These are phyloP conservation scores for Scheffersomyces segobiensis DNA, from an alignment of 1,139 yeast species.

Conservation along the genomic window DNA sequence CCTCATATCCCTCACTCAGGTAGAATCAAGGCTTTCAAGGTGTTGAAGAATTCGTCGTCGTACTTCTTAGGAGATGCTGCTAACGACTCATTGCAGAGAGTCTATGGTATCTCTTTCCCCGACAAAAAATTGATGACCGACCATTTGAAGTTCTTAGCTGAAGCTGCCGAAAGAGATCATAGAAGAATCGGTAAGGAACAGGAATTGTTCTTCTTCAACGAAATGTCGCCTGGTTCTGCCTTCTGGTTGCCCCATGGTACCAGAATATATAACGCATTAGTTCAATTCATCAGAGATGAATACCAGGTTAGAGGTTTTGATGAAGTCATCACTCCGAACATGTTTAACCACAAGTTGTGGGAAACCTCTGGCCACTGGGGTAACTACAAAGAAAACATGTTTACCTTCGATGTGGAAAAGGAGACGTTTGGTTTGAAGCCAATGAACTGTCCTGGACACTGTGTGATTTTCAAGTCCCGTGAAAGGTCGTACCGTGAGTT, in stretches of 20 bases:
- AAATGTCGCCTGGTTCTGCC: constrained; percentile 95
- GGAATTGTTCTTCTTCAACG: constrained; percentile 92
- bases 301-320: constrained; percentile 92
- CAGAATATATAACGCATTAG: constrained; percentile 85
- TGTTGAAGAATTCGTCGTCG: constrained; percentile 93
- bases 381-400: constrained; percentile 95
- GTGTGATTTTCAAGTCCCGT: constrained; percentile 81
- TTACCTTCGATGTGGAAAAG: constrained; percentile 92
- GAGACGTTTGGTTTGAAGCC: constrained; percentile 89
- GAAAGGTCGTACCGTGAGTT: constrained; percentile 92
- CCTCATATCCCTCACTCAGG: constrained; percentile 99
- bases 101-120: constrained; percentile 98
- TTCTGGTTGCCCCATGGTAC: constrained; percentile 99
- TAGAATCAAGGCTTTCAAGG: constrained; percentile 89
- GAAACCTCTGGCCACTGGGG: constrained; percentile 99
- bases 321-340: constrained; percentile 97
- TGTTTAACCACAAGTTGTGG: constrained; percentile 95
- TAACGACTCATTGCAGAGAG: constrained; percentile 95
- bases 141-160: constrained; percentile 91
- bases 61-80: constrained; percentile 92
- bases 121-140: constrained; percentile 97
- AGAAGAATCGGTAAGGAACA: constrained; percentile 96
- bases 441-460: constrained; percentile 99
- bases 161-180: constrained; percentile 97
- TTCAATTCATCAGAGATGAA: constrained; percentile 75